These are phyloP conservation scores for Spiraea crenata DNA, from an alignment of 331 rosid genomes.

Conservation along the genomic window DNA sequence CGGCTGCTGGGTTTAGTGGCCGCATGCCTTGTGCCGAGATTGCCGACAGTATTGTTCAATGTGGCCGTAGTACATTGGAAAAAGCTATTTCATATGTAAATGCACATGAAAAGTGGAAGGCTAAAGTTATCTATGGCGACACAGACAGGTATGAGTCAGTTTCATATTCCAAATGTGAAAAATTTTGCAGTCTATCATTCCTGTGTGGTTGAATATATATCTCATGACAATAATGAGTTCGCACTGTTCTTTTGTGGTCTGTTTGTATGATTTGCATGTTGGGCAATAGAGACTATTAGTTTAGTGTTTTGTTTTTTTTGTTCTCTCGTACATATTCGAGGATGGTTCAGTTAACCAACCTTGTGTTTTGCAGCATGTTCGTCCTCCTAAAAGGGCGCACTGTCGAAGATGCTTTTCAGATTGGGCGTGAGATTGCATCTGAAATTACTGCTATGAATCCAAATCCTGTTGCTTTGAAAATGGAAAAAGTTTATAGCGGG, in stretches of 20 bases:
- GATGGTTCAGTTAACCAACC: slow-evolving; percentile 18
- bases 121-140: slow-evolving; percentile 89
- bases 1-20: slow-evolving; percentile 98
- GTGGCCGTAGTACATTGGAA: slow-evolving; percentile 86
- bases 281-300: not conserved
- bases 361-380: slow-evolving; percentile 78
- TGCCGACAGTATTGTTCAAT: slow-evolving; percentile 96
- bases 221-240: not conserved
- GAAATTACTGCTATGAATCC: slow-evolving; percentile 90
- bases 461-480: slow-evolving; percentile 75
- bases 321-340: slow-evolving; percentile 19
- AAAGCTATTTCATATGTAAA: slow-evolving; percentile 83
- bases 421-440: slow-evolving; percentile 87
- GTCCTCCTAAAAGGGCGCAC: slow-evolving; percentile 91
- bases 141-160: slow-evolving; percentile 70
- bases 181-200: no score
- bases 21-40: slow-evolving; percentile 99
- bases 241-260: not conserved
- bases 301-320: slow-evolving; percentile 8
- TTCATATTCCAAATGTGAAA: not conserved
- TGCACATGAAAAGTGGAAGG: slow-evolving; percentile 83
- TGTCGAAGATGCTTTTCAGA: slow-evolving; percentile 61
- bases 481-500: slow-evolving; percentile 89
- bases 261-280: not conserved
- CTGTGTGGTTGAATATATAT: not conserved